These are phyloP conservation scores for Fusarium proliferatum DNA, from an alignment of 2,329 filamentous ascomycete genomes.

Conservation along the genomic window DNA sequence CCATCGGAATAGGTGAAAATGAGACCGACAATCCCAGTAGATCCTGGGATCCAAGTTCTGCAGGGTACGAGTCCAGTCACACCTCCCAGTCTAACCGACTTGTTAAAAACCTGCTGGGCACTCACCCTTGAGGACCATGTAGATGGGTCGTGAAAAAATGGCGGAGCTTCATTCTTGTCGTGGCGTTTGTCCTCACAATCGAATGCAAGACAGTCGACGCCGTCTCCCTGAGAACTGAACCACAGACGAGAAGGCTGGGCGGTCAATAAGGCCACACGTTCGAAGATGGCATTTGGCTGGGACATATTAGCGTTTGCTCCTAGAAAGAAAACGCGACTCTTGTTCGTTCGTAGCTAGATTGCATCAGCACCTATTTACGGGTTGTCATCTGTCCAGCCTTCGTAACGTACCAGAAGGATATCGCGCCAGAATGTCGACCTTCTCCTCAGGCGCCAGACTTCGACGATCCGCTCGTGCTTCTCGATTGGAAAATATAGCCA, in stretches of 20 bases:
- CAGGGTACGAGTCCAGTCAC: background rate
- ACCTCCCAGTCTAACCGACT: background rate
- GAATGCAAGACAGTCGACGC: constrained; percentile 13
- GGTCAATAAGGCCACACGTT: constrained; percentile 3
- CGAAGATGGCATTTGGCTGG: background rate
- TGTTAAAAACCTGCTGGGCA: background rate
- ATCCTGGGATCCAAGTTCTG: constrained; percentile 5
- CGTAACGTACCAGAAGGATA: background rate
- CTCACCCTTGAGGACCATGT: background rate
- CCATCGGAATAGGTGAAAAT: constrained; percentile 11
- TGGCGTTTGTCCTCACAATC: constrained; percentile 1
- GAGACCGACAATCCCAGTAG: constrained; percentile 16
- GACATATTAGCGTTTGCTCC: background rate
- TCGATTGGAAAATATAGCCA: constrained; percentile 16
- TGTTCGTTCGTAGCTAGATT: constrained; percentile 10
- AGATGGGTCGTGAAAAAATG: background rate
- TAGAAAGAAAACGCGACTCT: constrained; percentile 7
- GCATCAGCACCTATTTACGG: background rate
- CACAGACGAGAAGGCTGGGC: constrained; percentile 3
- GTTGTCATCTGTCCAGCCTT: fast-evolving
- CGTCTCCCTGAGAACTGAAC: background rate
- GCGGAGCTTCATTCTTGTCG: background rate
- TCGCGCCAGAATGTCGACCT: constrained; percentile 9
- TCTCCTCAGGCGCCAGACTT: constrained; percentile 9
- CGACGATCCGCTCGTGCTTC: background rate